Conservation (phyloP, 768 basidiomycete species). For the Boletus subcaerulescens region DNA sequence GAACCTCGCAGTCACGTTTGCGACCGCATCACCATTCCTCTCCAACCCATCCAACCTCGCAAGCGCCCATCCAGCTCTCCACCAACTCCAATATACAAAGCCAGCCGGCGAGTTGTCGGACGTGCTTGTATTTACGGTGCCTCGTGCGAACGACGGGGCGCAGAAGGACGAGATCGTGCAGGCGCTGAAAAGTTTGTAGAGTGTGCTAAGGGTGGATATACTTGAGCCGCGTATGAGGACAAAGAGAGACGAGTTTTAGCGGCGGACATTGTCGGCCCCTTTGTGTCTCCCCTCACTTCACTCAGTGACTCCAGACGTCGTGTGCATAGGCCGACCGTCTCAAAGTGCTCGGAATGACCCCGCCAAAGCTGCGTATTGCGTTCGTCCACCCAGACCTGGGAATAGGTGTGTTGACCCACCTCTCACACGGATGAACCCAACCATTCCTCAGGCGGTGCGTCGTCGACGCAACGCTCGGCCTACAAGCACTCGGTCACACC, state of each 20-base stretch:
- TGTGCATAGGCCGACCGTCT: too few species aligned
- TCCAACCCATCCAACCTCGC: slow-evolving; percentile 21
- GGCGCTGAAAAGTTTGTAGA: slow-evolving; percentile 13
- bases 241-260: slow-evolving; percentile 29
- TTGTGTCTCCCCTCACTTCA: too few species aligned
- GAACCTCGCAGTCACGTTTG: slow-evolving; percentile 32
- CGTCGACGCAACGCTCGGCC: slow-evolving; percentile 89
- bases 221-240: slow-evolving; percentile 18
- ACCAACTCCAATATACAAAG: slow-evolving; percentile 21
- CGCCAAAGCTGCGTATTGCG: slow-evolving; percentile 51
- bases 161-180: slow-evolving; percentile 12
- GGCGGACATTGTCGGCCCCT: background rate
- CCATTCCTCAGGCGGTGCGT: slow-evolving; percentile 78
- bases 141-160: slow-evolving; percentile 1
- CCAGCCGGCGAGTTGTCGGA: slow-evolving; percentile 23
- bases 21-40: slow-evolving; percentile 21
- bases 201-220: slow-evolving; percentile 24
- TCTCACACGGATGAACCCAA: background rate
- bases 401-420: slow-evolving; percentile 56
- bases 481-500: slow-evolving; percentile 79
- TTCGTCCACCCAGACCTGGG: slow-evolving; percentile 95
- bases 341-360: background rate
- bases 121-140: slow-evolving; percentile 16
- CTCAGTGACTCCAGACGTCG: too few species aligned
- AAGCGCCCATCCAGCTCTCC: slow-evolving; percentile 19